Conservation (phyloP, 148 eudicot species). For the Talinum fruticosum region DNA sequence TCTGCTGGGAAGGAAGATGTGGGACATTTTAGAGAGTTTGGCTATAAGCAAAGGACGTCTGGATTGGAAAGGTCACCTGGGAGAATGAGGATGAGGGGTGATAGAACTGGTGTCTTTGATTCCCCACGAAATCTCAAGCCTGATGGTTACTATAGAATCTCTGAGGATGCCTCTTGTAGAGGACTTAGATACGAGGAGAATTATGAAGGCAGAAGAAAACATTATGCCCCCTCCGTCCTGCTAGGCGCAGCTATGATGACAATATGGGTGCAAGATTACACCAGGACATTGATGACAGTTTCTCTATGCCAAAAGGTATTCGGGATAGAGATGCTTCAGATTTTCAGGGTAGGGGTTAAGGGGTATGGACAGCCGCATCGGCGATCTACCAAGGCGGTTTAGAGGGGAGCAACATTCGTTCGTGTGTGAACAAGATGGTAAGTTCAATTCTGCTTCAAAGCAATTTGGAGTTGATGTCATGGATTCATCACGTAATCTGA, state of each 20-base stretch:
- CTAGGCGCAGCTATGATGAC: conserved; percentile 30
- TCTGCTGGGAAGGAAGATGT: conserved; percentile 30
- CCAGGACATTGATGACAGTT: conserved; percentile 31
- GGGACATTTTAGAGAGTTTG: conserved; percentile 30
- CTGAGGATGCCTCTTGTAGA: conserved; percentile 33
- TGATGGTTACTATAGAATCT: conserved; percentile 25
- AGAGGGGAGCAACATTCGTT: conserved; percentile 30
- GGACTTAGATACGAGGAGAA: conserved; percentile 32
- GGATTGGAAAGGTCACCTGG: conserved; percentile 33
- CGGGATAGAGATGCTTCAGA: conserved; percentile 35
- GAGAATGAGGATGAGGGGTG: conserved; percentile 27
- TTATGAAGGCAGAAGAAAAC: conserved; percentile 35
- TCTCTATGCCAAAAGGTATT: conserved; percentile 7
- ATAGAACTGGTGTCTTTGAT: conserved; percentile 16
- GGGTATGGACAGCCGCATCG: conserved; percentile 28
- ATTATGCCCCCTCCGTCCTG: conserved; percentile 21
- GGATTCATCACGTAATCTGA: conserved; percentile 27
- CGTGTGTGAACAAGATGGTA: conserved; percentile 27
- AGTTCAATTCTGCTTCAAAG: conserved; percentile 25
- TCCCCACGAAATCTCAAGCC: conserved; percentile 25
- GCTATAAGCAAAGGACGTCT: conserved; percentile 29
- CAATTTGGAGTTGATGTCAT: conserved; percentile 25
- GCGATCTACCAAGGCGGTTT: conserved; percentile 34
- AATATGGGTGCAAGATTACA: conserved; percentile 27
- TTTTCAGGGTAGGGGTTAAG: conserved; percentile 36